Conservation (phyloP, 1,284 basidiomycete genomes). For the Lentinula novae-zelandiae region DNA sequence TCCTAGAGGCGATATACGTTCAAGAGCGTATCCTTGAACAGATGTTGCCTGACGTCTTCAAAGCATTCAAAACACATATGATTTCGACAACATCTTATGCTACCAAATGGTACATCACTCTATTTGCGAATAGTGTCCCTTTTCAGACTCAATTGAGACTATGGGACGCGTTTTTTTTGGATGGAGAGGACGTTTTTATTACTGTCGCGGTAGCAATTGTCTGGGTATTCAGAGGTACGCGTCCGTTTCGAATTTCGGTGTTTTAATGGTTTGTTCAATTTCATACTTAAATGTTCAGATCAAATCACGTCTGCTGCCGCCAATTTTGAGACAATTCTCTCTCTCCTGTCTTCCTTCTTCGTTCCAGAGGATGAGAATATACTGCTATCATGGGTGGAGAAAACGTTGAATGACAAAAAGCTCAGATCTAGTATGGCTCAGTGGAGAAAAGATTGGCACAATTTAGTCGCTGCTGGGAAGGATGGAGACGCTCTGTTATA, state of each 20-base stretch:
- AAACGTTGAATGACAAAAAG: slow-evolving; percentile 67
- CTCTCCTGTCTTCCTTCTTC: slow-evolving; percentile 87
- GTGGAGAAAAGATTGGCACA: slow-evolving; percentile 75
- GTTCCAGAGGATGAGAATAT: slow-evolving; percentile 85
- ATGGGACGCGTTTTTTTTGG: slow-evolving; percentile 92
- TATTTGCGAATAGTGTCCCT: slow-evolving; percentile 94
- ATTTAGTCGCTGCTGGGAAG: slow-evolving; percentile 61
- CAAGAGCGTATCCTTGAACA: slow-evolving; percentile 85
- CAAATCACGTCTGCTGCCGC: slow-evolving; percentile 72
- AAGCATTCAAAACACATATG: slow-evolving; percentile 80
- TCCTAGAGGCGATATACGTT: slow-evolving; percentile 91
- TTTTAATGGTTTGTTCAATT: slow-evolving; percentile 10
- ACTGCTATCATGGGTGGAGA: slow-evolving; percentile 78
- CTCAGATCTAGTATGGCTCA: slow-evolving; percentile 62
- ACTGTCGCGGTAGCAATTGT: slow-evolving; percentile 84
- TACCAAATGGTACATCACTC: slow-evolving; percentile 99
- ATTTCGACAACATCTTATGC: slow-evolving; percentile 94
- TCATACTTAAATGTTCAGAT: slow-evolving; percentile 38
- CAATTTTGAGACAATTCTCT: slow-evolving; percentile 90
- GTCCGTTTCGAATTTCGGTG: neutral
- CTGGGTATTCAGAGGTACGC: slow-evolving; percentile 81
- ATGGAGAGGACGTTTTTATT: slow-evolving; percentile 88
- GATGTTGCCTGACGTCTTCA: slow-evolving; percentile 87
- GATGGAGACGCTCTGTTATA: slow-evolving; percentile 64
- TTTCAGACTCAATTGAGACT: slow-evolving; percentile 92